Percentiles rank a stretch among this genome's conserved stretches.
phyloP scores from a whole-genome alignment of 208 protist species.

The Leishmania lainsoni region DNA sequence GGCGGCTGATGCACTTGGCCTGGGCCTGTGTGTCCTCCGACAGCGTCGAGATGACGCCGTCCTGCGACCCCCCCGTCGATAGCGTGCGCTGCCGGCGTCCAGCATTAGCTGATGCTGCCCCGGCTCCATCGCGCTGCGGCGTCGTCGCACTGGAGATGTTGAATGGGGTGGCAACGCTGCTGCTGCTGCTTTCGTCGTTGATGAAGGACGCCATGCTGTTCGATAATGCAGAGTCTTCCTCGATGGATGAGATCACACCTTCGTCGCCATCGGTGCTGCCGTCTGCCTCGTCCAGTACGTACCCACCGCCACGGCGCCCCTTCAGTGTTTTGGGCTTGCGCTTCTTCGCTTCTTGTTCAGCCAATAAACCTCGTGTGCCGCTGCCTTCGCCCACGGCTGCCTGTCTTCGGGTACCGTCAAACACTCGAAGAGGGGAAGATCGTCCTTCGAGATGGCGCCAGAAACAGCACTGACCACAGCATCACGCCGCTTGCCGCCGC shows the following conservation, averaged over 20 bases:
- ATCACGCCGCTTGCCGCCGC: background rate
- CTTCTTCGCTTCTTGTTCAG: background rate
- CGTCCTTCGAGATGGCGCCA: slow-evolving; percentile 6
- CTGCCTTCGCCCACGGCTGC: background rate
- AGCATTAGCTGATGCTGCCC: background rate
- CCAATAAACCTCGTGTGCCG: background rate
- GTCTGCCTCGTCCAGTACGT: slow-evolving; percentile 41
- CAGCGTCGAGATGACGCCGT: background rate
- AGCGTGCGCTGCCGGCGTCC: background rate
- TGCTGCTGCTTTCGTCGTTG: slow-evolving; percentile 24
- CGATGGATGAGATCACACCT: slow-evolving; percentile 8
- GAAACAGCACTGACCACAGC: background rate
- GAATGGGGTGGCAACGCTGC: slow-evolving; percentile 14
- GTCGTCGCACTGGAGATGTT: slow-evolving; percentile 15
- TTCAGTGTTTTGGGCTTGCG: background rate
- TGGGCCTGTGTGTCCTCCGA: background rate
- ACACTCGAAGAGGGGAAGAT: slow-evolving; percentile 15
- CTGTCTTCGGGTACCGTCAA: background rate
- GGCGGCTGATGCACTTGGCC: background rate
- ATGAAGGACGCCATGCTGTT: slow-evolving; percentile 31
- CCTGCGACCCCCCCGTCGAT: background rate
- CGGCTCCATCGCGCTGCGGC: slow-evolving; percentile 9
- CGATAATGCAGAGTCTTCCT: slow-evolving; percentile 1
- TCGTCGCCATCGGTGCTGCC: slow-evolving; percentile 10
- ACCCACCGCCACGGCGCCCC: slow-evolving; percentile 15